Conservation (phyloP, 2,329 filamentous ascomycete genomes). For the Colletotrichum echinochloae region DNA sequence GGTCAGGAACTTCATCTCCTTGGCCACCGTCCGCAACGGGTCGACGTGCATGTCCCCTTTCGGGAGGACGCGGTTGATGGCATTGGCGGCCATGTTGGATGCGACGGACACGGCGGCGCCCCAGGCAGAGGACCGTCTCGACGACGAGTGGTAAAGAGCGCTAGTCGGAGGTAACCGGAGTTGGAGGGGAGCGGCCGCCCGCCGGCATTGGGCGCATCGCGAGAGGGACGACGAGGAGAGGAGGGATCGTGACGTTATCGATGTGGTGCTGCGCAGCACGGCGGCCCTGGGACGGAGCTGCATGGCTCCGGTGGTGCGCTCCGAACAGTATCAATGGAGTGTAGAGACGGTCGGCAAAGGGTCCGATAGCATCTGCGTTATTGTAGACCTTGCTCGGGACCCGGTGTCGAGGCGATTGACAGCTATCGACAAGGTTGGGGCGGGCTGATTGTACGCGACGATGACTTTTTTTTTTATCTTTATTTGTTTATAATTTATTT, state of each 20-base stretch:
- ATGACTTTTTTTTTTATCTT: conserved; percentile 35
- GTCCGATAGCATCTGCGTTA: conserved; percentile 12
- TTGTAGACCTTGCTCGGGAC: conserved; percentile 6
- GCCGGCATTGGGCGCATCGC: conserved; percentile 52
- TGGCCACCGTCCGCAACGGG: conserved; percentile 88
- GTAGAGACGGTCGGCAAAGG: conserved; percentile 1
- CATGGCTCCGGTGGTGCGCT: conserved; percentile 56
- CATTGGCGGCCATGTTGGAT: conserved; percentile 78
- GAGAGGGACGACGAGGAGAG: conserved; percentile 42
- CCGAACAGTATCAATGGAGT: conserved; percentile 31
- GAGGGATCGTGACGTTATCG: conserved; percentile 39
- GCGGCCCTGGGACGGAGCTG: conserved; percentile 67
- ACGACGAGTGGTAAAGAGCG: conserved; percentile 58
- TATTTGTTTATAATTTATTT: conserved; percentile 25
- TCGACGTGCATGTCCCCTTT: conserved; percentile 81
- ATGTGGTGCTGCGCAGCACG: conserved; percentile 59
- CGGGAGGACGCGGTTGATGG: conserved; percentile 67
- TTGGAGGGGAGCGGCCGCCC: conserved; percentile 48
- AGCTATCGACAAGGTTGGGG: conserved; percentile 3
- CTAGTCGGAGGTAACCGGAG: conserved; percentile 50
- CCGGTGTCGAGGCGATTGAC: conserved; percentile 30
- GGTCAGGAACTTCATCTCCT: conserved; percentile 96
- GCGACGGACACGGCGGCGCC: conserved; percentile 79
- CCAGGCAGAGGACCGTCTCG: conserved; percentile 72
- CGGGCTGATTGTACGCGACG: conserved; percentile 20